Conservation (phyloP, 2,329 filamentous ascomycete genomes). For the Xylaria sp. region DNA sequence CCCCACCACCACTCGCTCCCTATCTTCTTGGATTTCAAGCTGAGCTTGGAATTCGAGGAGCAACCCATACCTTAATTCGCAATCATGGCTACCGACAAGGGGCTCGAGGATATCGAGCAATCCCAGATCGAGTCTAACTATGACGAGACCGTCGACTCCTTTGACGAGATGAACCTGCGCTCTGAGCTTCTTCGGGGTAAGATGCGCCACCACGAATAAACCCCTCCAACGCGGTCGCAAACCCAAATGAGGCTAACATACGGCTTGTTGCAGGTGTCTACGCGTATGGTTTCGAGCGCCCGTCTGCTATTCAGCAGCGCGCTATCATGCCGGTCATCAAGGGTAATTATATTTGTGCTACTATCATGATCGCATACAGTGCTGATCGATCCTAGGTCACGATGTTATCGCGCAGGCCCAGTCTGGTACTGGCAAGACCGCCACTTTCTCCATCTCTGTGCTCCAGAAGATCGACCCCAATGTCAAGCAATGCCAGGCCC, state of each 20-base stretch:
- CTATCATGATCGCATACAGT: conserved; percentile 10
- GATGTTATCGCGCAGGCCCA: conserved; percentile 99
- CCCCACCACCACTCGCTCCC: conserved; percentile 52
- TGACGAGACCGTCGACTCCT: conserved; percentile 99
- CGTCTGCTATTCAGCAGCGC: conserved; percentile 99
- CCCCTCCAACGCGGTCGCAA: conserved; percentile 33
- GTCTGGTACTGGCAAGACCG: conserved; percentile 99
- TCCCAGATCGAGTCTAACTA: conserved; percentile 99
- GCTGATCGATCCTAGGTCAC: conserved; percentile 69
- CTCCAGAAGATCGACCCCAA: conserved; percentile 98
- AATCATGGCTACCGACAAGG: conserved; percentile 99
- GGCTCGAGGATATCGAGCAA: conserved; percentile 81
- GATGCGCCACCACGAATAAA: conserved; percentile 33
- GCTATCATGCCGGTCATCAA: conserved; percentile 99
- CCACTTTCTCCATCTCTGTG: conserved; percentile 98
- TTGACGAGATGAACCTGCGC: conserved; percentile 98
- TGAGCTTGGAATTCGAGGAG: conserved; percentile 81
- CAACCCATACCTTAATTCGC: conserved; percentile 66
- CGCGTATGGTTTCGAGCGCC: conserved; percentile 99
- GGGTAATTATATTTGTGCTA: conserved; percentile 69
- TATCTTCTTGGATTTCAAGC: conserved; percentile 75
- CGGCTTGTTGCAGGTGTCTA: conserved; percentile 76
- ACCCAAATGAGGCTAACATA: conserved; percentile 32
- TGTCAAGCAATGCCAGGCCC: conserved; percentile 96
- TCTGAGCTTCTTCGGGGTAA: conserved; percentile 90